Evolutionary conservation across 2,329 filamentous ascomycete genomes (phyloP).

Genomic region (Cladosporium sp.): DNA sequence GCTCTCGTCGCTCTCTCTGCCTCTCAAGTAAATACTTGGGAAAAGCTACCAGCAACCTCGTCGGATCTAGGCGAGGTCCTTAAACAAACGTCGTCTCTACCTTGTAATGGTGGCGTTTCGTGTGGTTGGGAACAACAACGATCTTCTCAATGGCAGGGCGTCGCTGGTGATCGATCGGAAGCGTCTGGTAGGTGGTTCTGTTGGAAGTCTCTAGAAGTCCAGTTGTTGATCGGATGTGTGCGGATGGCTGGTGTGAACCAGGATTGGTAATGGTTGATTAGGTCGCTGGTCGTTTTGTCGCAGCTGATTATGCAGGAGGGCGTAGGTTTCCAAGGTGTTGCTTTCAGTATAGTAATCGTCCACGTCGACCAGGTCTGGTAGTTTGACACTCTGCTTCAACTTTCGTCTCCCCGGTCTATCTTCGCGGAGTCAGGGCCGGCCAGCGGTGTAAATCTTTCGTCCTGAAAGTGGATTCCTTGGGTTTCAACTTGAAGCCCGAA

Average conservation of each 20-base stretch:
- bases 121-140: neutral
- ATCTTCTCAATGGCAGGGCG: neutral
- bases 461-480: conserved; percentile 13
- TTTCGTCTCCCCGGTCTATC: conserved; percentile 4
- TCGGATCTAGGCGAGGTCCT: neutral
- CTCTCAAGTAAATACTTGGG: neutral
- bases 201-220: neutral
- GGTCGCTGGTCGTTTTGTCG: neutral
- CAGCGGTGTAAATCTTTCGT: conserved; percentile 16
- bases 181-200: neutral
- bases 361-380: neutral
- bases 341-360: neutral
- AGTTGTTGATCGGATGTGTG: conserved; percentile 1
- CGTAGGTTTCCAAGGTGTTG: neutral
- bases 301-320: neutral
- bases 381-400: conserved; percentile 8
- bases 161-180: neutral
- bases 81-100: neutral
- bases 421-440: conserved; percentile 17
- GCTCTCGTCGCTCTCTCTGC: neutral
- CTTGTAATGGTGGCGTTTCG: neutral
- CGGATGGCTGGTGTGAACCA: neutral
- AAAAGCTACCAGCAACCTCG: neutral
- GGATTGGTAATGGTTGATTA: neutral
- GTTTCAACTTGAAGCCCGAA: conserved; percentile 14